These are phyloP conservation scores for Talaromyces sp. DNA, from an alignment of 2,329 filamentous ascomycete species.

Conservation along the genomic window DNA sequence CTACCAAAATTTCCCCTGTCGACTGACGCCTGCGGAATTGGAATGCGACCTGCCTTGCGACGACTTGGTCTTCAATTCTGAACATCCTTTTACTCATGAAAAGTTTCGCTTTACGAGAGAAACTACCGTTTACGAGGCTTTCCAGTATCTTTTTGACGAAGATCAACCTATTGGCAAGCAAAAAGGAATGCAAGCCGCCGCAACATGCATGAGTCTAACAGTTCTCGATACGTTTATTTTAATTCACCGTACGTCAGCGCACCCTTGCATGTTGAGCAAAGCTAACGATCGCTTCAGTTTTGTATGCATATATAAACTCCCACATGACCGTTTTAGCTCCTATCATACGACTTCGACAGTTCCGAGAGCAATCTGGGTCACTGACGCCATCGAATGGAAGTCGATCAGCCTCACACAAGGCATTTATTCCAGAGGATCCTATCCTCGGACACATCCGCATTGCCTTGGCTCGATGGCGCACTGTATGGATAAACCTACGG, in stretches of 20 bases:
- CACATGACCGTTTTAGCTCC: constrained; percentile 34
- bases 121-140: constrained; percentile 32
- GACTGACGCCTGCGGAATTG: constrained; percentile 35
- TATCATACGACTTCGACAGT: constrained; percentile 17
- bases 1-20: constrained; percentile 41
- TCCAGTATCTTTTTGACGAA: constrained; percentile 34
- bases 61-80: constrained; percentile 33
- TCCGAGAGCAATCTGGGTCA: constrained; percentile 2
- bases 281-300: constrained; percentile 18
- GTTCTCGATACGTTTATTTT: constrained; percentile 38
- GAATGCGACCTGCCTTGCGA: constrained; percentile 41
- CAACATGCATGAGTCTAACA: constrained; percentile 20
- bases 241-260: constrained; percentile 33
- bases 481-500: constrained; percentile 31
- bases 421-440: constrained; percentile 23
- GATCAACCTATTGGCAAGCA: constrained; percentile 4
- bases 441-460: constrained; percentile 26
- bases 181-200: not conserved
- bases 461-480: constrained; percentile 33
- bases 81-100: constrained; percentile 38
- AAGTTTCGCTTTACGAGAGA: constrained; percentile 33
- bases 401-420: constrained; percentile 1
- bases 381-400: constrained; percentile 9
- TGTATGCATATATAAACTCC: constrained; percentile 37
- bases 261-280: not conserved